Conservation (phyloP, 2,329 filamentous ascomycete species). For the Venturiaceae sp. region DNA sequence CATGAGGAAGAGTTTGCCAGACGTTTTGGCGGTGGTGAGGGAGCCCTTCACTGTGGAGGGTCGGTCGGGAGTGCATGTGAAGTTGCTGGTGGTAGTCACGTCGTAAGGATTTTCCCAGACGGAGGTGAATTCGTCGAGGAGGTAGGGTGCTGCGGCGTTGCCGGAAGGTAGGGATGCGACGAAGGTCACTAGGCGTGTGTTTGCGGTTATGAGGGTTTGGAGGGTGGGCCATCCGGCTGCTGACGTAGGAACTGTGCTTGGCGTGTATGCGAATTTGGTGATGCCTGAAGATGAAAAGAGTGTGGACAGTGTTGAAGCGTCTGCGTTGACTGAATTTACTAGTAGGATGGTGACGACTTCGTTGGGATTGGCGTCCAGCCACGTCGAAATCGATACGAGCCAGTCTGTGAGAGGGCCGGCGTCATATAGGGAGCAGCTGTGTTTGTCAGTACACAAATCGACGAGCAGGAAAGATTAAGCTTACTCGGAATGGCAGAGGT, state of each 20-base stretch:
- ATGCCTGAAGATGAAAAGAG: conserved; percentile 43
- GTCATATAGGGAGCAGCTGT: conserved; percentile 53
- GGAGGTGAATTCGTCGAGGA: conserved; percentile 54
- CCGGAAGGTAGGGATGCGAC: conserved; percentile 41
- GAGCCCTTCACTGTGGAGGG: conserved; percentile 44
- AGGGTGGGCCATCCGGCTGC: conserved; percentile 62
- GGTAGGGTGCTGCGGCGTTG: conserved; percentile 37
- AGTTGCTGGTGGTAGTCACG: conserved; percentile 50
- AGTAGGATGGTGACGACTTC: conserved; percentile 68
- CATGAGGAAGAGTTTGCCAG: conserved; percentile 58
- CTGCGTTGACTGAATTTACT: conserved; percentile 57
- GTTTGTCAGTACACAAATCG: background rate
- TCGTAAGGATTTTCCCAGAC: conserved; percentile 68
- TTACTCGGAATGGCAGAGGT: conserved; percentile 57
- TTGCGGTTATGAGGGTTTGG: conserved; percentile 54
- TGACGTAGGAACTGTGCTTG: conserved; percentile 21
- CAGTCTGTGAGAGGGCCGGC: conserved; percentile 56
- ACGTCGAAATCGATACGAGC: conserved; percentile 53
- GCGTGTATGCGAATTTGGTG: conserved; percentile 45
- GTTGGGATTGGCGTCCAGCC: conserved; percentile 61
- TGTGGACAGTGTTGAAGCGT: conserved; percentile 43
- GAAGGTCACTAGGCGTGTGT: conserved; percentile 59
- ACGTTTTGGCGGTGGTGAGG: conserved; percentile 39
- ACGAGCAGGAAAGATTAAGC: background rate
- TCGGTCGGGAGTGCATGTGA: conserved; percentile 63